A percentile compares a stretch with the other conserved stretches of the same genome.
Conservation (phyloP, 2,329 filamentous ascomycete genomes). For the Nothophaeocryptopus gaeumannii region DNA sequence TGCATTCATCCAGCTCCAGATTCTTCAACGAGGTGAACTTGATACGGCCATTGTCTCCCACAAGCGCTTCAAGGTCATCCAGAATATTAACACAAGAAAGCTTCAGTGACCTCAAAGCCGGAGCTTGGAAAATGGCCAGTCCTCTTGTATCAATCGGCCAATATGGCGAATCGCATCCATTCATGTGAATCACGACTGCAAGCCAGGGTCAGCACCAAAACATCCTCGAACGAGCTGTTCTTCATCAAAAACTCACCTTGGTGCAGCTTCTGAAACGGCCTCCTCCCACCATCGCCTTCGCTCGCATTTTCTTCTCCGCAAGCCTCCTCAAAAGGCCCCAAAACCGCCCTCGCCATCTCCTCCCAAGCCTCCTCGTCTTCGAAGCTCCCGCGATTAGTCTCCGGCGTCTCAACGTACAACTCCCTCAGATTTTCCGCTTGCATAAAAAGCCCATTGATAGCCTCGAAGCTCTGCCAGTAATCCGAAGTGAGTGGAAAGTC, state of each 20-base stretch:
- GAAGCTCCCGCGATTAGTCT: conserved; percentile 22
- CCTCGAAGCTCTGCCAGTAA: conserved; percentile 12
- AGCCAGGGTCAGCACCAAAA: not conserved
- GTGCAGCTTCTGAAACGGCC: conserved; percentile 22
- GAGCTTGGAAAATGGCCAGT: conserved; percentile 19
- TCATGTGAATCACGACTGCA: conserved; percentile 24
- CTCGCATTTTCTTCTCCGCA: too few species aligned
- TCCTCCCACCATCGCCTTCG: not conserved
- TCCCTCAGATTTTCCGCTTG: conserved; percentile 14
- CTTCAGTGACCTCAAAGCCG: conserved; percentile 17
- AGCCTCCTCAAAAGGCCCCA: conserved; percentile 18
- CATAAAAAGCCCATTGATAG: conserved; percentile 8
- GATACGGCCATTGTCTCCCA: not conserved
- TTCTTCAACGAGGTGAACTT: conserved; percentile 18
- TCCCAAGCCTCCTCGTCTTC: conserved; percentile 18
- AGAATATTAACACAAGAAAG: conserved; percentile 27
- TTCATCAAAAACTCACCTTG: conserved; percentile 5
- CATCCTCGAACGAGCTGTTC: not conserved
- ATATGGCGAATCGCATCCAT: conserved; percentile 24
- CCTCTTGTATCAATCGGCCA: conserved; percentile 19
- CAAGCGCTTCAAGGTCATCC: conserved; percentile 1
- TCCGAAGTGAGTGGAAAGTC: conserved; percentile 15
- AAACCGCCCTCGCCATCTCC: conserved; percentile 15
- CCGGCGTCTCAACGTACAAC: conserved; percentile 24
- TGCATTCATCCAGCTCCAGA: conserved; percentile 23